Percentiles rank a stretch among this genome's conserved stretches.
phyloP scores from a whole-genome alignment of 1,284 basidiomycete species.

The Anthracocystis panici-leucophaei region DNA sequence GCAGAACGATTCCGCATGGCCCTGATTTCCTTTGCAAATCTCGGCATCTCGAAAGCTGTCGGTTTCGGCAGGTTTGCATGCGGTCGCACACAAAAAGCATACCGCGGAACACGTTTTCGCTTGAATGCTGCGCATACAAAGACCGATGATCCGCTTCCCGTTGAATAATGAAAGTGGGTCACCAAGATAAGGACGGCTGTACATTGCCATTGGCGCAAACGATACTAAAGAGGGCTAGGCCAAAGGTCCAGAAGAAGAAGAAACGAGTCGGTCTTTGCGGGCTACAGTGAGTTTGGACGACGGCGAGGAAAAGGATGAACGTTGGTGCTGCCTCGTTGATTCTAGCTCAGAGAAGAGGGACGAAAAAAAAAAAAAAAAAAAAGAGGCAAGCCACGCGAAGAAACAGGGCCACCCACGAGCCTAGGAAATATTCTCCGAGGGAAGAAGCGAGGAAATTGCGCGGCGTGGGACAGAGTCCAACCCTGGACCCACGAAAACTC shows the following conservation, averaged over 20 bases:
- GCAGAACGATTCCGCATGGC: background rate
- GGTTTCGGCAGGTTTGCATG: constrained; percentile 36
- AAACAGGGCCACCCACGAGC: constrained; percentile 1
- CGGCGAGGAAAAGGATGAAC: background rate
- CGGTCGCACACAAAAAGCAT: background rate
- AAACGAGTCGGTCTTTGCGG: background rate
- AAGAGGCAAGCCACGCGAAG: constrained; percentile 12
- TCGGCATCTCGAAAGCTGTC: constrained; percentile 32
- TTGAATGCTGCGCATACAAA: constrained; percentile 1
- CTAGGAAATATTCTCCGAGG: constrained; percentile 8
- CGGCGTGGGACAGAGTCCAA: background rate
- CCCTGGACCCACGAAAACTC: constrained; percentile 10
- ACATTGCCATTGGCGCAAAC: too few relatives aligned
- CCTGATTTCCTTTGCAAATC: background rate
- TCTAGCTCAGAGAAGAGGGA: background rate
- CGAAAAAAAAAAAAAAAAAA: too few relatives aligned
- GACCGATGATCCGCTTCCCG: background rate
- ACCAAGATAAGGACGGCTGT: too few relatives aligned
- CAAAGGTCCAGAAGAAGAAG: background rate
- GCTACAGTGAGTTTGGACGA: background rate
- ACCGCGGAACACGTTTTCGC: background rate
- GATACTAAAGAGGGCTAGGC: background rate
- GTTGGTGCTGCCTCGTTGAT: constrained; percentile 1
- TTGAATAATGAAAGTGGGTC: background rate
- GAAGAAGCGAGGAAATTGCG: background rate